These are phyloP conservation scores for Leccinum griseonigrum DNA, from an alignment of 1,284 basidiomycete genomes.

Conservation along the genomic window DNA sequence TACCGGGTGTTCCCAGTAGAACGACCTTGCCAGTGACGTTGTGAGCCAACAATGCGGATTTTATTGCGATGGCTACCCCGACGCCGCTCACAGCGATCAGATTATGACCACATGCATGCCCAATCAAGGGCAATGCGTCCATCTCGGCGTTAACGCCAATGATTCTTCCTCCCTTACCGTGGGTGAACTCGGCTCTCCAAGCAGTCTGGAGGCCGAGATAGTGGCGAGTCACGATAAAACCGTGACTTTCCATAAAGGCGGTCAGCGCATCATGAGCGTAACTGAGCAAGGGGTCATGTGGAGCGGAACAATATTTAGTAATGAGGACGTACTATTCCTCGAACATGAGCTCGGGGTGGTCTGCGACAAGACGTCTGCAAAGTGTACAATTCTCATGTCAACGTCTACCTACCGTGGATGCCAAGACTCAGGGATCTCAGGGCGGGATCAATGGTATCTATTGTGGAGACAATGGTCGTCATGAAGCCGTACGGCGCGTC, in stretches of 20 bases:
- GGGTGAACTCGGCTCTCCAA: conserved; percentile 69
- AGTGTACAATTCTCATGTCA: background rate
- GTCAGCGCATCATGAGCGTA: conserved; percentile 59
- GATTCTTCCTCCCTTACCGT: conserved; percentile 57
- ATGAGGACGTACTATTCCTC: conserved; percentile 46
- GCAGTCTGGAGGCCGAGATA: conserved; percentile 73
- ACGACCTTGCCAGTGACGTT: conserved; percentile 71
- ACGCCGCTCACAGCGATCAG: conserved; percentile 82
- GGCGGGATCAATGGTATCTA: conserved; percentile 45
- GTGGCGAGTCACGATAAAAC: conserved; percentile 60
- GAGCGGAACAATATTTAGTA: background rate
- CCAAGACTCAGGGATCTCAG: conserved; percentile 54
- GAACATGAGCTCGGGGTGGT: conserved; percentile 55
- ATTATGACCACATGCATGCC: conserved; percentile 86
- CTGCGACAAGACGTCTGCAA: conserved; percentile 31
- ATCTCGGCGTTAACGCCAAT: conserved; percentile 72
- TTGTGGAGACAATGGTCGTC: conserved; percentile 41
- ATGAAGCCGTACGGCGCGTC: conserved; percentile 29
- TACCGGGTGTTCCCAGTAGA: conserved; percentile 83
- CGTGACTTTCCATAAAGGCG: conserved; percentile 54
- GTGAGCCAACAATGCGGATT: conserved; percentile 62
- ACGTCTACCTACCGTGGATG: conserved; percentile 51
- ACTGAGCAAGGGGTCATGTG: conserved; percentile 30
- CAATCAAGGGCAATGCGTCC: conserved; percentile 63
- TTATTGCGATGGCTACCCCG: conserved; percentile 71